A percentile compares a stretch with the other conserved stretches of the same genome.
phyloP scores from a whole-genome alignment of 176 grass and related monocot species.

The Saccharum officinarum region DNA sequence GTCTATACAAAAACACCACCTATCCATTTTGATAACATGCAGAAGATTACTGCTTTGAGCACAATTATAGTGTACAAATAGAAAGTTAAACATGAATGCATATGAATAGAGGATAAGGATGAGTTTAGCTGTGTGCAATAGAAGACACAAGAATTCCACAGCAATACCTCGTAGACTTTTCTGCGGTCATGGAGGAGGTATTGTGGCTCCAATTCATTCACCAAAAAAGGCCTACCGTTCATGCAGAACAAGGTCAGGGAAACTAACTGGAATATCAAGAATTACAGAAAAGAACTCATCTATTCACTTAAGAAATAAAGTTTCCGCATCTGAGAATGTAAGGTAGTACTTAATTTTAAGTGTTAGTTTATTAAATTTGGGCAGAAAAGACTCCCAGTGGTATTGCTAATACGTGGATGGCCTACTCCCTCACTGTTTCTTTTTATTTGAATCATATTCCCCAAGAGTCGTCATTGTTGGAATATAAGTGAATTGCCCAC shows the following conservation, averaged over 20 bases:
- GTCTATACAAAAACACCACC: conserved; percentile 16
- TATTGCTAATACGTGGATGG: background rate
- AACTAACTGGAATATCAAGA: conserved; percentile 27
- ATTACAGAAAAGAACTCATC: conserved; percentile 19
- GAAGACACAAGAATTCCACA: conserved; percentile 26
- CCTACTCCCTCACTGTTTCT: background rate
- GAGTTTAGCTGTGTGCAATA: conserved; percentile 6
- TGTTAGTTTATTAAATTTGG: background rate
- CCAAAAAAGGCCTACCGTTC: conserved; percentile 76
- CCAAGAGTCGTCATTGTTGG: background rate
- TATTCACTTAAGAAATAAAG: conserved; percentile 4
- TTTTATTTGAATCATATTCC: conserved; percentile 12
- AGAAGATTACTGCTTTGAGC: conserved; percentile 11
- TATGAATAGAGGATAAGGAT: conserved; percentile 28
- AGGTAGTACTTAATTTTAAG: background rate
- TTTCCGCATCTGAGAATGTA: background rate
- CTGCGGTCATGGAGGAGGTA: conserved; percentile 94
- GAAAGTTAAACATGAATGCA: background rate
- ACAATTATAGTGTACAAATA: conserved; percentile 13
- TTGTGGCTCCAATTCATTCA: conserved; percentile 95
- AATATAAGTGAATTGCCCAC: too few species aligned
- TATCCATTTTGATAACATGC: conserved; percentile 1
- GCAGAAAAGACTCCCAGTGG: background rate
- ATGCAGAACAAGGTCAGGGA: conserved; percentile 16
- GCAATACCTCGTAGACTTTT: conserved; percentile 95